phyloP scores from a whole-genome alignment of 2,329 filamentous ascomycete species.

The Cadophora malorum region DNA sequence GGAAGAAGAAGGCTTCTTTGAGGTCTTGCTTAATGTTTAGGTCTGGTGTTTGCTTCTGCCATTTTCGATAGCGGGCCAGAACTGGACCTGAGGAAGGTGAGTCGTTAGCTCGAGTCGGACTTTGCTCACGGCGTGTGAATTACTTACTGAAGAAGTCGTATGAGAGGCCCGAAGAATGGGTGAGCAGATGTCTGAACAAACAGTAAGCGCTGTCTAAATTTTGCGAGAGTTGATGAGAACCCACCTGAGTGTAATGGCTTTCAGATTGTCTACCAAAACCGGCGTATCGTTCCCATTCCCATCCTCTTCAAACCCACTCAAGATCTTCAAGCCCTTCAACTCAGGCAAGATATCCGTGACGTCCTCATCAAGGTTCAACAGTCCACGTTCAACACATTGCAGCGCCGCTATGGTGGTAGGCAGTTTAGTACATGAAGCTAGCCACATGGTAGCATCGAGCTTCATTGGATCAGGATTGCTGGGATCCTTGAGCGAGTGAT shows the following conservation, averaged over 20 bases:
- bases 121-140: not conserved
- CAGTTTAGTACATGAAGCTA: constrained; percentile 65
- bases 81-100: constrained; percentile 21
- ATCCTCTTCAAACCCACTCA: constrained; percentile 39
- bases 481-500: constrained; percentile 52
- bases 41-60: constrained; percentile 8
- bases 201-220: not conserved
- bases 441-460: constrained; percentile 65
- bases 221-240: not conserved
- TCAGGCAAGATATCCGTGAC: constrained; percentile 39
- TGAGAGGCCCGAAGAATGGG: constrained; percentile 39
- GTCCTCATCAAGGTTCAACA: constrained; percentile 55
- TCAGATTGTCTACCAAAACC: constrained; percentile 33
- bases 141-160: constrained; percentile 39
- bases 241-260: constrained; percentile 43
- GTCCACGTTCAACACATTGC: constrained; percentile 62
- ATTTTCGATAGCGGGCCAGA: constrained; percentile 28
- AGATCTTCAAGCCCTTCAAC: constrained; percentile 39
- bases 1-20: constrained; percentile 40
- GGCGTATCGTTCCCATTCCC: constrained; percentile 31
- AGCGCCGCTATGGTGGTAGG: constrained; percentile 58
- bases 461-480: constrained; percentile 61
- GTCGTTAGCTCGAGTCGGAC: not conserved
- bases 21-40: not conserved
- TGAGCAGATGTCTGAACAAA: constrained; percentile 37